Base-by-base conservation (phyloP, 208 protist genomes). In the Leishmania tropica region DNA sequence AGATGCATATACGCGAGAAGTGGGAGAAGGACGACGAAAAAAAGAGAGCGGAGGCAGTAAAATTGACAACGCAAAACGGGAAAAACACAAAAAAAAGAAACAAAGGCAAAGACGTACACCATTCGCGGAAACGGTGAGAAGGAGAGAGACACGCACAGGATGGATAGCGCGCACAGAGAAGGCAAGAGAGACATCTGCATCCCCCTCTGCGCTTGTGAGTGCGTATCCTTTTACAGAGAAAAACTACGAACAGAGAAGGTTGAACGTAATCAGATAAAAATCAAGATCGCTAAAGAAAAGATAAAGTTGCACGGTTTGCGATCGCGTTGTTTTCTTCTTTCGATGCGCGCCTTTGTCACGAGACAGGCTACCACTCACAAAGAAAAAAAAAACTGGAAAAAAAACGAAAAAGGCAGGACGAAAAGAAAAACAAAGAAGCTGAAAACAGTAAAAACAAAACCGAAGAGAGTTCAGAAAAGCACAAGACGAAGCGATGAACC, bases 361-460 rank as follows among this genome's bases (percentile, higher is more conserved):
- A 73, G 35, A 0, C 21, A 51, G 3, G 4, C 21, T 35, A 28
- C 68, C 68, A 28, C 21, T 28, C 68, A 17, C 11, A 31, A 47
- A 72, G 8, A n/a, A 21, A 19, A 24, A 48, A n/a, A 73, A 31
- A 31, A 17, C 15, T 35, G 40, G 42, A 24, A 51, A 0, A 28
- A 73, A n/a, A 31, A 21, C 17, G 11, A 24, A 45, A 73, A 37
- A 82, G 53, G 21, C 28, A 76, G n/a, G 31, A 28, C 35, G 47
- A 31, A 48, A n/a, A 24, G 51, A 64, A 62, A 53, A 28, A 70
- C 70, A 78, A 80, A 60, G 81, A 70, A n/a, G 65, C 58, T n/a
- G 58, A 11, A 24, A 70, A 78, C 1, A 76, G 47, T 3, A 10
- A 54, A 65, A 58, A 37, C 28, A 67, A 81, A 67, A n/a, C 0